A percentile compares a stretch with the other conserved stretches of the same genome.
Conservation (phyloP, 176 grass and related monocot species). For the Microstegium vimineum region DNA sequence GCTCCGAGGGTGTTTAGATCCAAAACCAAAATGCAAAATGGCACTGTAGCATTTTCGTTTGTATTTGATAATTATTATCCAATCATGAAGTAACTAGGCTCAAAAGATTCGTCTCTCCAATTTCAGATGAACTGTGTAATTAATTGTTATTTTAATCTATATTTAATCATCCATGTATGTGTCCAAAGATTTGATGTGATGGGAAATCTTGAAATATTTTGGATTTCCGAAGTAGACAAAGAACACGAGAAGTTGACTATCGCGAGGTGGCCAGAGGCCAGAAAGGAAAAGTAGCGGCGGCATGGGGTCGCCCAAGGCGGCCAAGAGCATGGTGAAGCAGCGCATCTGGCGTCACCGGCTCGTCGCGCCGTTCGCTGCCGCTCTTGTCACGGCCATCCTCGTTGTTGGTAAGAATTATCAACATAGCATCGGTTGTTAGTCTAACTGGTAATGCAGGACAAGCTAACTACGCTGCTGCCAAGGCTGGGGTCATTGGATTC, state of each 20-base stretch:
- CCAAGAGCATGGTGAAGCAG: conserved; percentile 20
- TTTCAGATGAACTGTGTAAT: no score
- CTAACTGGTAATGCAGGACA: conserved; percentile 84
- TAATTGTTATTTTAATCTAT: no score
- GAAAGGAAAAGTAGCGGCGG: neutral
- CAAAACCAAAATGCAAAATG: neutral
- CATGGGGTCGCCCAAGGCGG: conserved; percentile 46
- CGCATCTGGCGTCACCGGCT: conserved; percentile 37
- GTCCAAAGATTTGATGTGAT: no score
- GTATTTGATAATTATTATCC: no score
- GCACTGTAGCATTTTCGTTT: no score
- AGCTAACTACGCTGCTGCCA: conserved; percentile 93
- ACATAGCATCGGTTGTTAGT: conserved; percentile 93
- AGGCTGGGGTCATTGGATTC: conserved; percentile 95
- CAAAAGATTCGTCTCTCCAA: no score
- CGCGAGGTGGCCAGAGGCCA: neutral
- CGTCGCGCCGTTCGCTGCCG: conserved; percentile 23
- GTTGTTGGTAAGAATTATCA: conserved; percentile 83
- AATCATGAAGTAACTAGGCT: no score
- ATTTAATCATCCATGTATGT: no score
- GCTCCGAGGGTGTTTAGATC: neutral
- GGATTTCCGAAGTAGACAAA: no score
- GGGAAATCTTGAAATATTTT: no score
- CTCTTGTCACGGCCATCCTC: conserved; percentile 20
- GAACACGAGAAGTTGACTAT: neutral